Evolutionary conservation across 768 basidiomycete species (phyloP).

Genomic region (Psilocybe cubensis): DNA sequence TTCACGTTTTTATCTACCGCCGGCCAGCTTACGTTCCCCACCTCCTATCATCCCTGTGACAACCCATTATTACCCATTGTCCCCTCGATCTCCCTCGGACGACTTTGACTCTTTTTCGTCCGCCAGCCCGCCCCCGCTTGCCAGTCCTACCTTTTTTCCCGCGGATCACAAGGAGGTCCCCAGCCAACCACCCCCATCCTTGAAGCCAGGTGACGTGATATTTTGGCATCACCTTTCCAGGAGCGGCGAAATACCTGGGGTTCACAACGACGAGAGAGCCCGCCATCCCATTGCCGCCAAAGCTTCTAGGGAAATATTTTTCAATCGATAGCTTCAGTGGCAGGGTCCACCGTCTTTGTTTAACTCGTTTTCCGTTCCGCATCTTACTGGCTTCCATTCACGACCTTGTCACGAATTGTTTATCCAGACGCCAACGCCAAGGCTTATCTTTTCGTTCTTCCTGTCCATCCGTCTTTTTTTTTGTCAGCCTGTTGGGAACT

Average conservation of each 20-base stretch:
- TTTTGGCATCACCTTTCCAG: slow-evolving; percentile 79
- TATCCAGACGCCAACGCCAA: background rate
- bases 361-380: background rate
- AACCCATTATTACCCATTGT: slow-evolving; percentile 3
- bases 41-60: slow-evolving; percentile 11
- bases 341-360: background rate
- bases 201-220: slow-evolving; percentile 63
- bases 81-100: slow-evolving; percentile 15
- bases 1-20: slow-evolving; percentile 7
- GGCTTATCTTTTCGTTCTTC: background rate
- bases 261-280: slow-evolving; percentile 64
- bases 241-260: slow-evolving; percentile 74
- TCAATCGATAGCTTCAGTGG: slow-evolving; percentile 33
- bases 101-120: slow-evolving; percentile 3
- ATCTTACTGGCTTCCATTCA: background rate
- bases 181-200: slow-evolving; percentile 33
- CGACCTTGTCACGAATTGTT: slow-evolving; percentile 9
- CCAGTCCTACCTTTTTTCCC: slow-evolving; percentile 27
- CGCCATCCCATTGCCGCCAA: slow-evolving; percentile 29
- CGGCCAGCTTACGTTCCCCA: slow-evolving; percentile 2
- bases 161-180: slow-evolving; percentile 45
- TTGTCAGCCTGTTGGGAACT: background rate
- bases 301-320: slow-evolving; percentile 22
- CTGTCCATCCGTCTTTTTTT: background rate
- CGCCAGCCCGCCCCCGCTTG: slow-evolving; percentile 29